phyloP scores from a whole-genome alignment of 1,284 basidiomycete genomes.

The Ustilago loliicola region DNA sequence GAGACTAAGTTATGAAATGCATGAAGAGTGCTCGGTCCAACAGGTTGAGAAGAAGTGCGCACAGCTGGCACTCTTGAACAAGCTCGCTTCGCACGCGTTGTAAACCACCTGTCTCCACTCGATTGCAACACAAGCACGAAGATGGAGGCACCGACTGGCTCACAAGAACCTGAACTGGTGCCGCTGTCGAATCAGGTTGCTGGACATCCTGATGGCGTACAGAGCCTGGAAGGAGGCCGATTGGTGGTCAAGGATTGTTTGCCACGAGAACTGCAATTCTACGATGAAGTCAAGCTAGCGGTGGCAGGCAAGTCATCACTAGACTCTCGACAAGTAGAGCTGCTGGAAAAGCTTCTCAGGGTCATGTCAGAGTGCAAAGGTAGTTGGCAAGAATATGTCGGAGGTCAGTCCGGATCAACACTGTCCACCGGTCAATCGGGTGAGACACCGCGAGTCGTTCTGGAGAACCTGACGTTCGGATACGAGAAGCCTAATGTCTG shows the following conservation, averaged over 20 bases:
- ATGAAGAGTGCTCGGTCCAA: not conserved
- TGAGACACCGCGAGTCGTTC: constrained; percentile 75
- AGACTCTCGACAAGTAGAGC: constrained; percentile 11
- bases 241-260: constrained; percentile 87
- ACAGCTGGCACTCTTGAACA: constrained; percentile 19
- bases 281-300: constrained; percentile 75
- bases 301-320: constrained; percentile 64
- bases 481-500: constrained; percentile 87
- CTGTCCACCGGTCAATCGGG: not conserved
- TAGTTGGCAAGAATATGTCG: constrained; percentile 33
- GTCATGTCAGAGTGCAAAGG: constrained; percentile 46
- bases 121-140: not conserved
- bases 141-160: not conserved
- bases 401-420: not conserved
- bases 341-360: constrained; percentile 33
- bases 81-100: not conserved
- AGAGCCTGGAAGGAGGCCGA: constrained; percentile 80
- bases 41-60: not conserved
- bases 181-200: constrained; percentile 81
- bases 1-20: not conserved
- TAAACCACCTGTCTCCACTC: not conserved
- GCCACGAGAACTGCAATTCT: constrained; percentile 83
- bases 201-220: constrained; percentile 82
- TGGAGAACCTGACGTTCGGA: constrained; percentile 83
- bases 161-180: not conserved